Percentiles rank a stretch among this genome's conserved stretches.
Conservation (phyloP, 768 basidiomycete species). For the Boletus barrowsii region DNA sequence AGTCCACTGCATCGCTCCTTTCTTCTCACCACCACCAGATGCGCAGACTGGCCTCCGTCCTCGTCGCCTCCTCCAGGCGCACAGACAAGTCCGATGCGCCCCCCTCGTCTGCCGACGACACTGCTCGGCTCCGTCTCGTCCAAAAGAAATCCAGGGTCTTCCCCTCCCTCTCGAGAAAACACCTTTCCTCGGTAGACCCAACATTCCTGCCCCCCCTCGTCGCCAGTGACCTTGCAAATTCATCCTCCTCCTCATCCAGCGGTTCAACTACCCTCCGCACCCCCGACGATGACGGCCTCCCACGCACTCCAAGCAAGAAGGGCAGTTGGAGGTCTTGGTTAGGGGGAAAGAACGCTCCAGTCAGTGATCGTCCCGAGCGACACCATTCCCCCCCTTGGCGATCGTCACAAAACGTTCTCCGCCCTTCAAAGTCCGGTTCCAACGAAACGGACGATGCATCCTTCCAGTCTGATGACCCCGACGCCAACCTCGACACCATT, state of each 20-base stretch:
- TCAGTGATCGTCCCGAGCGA: slow-evolving; percentile 28
- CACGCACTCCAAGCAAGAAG: slow-evolving; percentile 37
- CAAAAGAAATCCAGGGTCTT: slow-evolving; percentile 26
- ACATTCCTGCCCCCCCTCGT: slow-evolving; percentile 21
- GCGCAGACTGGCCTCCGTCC: slow-evolving; percentile 65
- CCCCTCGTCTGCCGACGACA: slow-evolving; percentile 13
- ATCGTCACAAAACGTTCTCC: slow-evolving; percentile 21
- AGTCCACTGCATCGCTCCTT: slow-evolving; percentile 18
- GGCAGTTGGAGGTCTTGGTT: slow-evolving; percentile 61
- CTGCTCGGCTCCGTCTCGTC: slow-evolving; percentile 6
- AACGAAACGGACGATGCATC: slow-evolving; percentile 35
- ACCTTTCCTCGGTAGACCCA: slow-evolving; percentile 11
- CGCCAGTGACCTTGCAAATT: slow-evolving; percentile 39
- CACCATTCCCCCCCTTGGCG: slow-evolving; percentile 32
- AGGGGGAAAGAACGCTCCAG: slow-evolving; percentile 34
- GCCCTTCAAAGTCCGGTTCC: slow-evolving; percentile 21
- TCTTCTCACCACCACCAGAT: slow-evolving; percentile 37
- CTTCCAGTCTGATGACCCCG: slow-evolving; percentile 37
- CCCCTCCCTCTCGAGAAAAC: slow-evolving; percentile 30
- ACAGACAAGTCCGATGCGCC: slow-evolving; percentile 26
- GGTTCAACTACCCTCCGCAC: slow-evolving; percentile 53
- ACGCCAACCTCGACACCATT: slow-evolving; percentile 19
- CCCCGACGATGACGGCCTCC: slow-evolving; percentile 53
- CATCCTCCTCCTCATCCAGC: slow-evolving; percentile 62
- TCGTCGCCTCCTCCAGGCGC: slow-evolving; percentile 42